These are phyloP conservation scores for Sporothrix variecibatus DNA, from an alignment of 2,329 filamentous ascomycete genomes.

Conservation along the genomic window DNA sequence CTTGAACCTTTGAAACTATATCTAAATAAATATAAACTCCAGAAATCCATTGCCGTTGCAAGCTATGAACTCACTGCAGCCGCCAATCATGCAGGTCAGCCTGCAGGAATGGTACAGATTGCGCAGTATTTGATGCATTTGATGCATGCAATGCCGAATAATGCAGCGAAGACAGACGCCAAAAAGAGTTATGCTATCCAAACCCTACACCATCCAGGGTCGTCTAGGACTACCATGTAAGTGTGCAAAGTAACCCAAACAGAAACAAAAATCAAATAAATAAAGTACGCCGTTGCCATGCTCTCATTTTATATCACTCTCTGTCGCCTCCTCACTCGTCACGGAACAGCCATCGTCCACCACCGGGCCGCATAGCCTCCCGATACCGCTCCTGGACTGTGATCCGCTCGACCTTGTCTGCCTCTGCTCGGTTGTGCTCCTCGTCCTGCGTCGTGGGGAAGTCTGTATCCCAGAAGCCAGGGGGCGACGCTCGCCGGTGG, in stretches of 20 bases:
- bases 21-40: not conserved
- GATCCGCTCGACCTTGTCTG: slow-evolving; percentile 62
- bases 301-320: not conserved
- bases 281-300: slow-evolving; percentile 1
- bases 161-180: not conserved
- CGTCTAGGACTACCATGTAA: not conserved
- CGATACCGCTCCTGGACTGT: slow-evolving; percentile 72
- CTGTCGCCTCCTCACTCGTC: slow-evolving; percentile 60
- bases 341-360: slow-evolving; percentile 78
- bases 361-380: slow-evolving; percentile 77
- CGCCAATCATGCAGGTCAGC: slow-evolving; percentile 5
- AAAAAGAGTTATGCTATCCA: not conserved
- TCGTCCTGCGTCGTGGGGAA: slow-evolving; percentile 88
- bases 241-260: not conserved
- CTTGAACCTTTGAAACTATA: no score
- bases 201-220: not conserved
- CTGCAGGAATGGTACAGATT: not conserved
- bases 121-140: not conserved
- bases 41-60: not conserved
- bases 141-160: not conserved
- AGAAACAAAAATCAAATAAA: not conserved
- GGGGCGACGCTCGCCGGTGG: slow-evolving; percentile 70
- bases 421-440: slow-evolving; percentile 64
- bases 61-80: not conserved
- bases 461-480: slow-evolving; percentile 87